Evolutionary conservation across 2,329 filamentous ascomycete species (phyloP).

Genomic region (Acrocalymma vagum): DNA sequence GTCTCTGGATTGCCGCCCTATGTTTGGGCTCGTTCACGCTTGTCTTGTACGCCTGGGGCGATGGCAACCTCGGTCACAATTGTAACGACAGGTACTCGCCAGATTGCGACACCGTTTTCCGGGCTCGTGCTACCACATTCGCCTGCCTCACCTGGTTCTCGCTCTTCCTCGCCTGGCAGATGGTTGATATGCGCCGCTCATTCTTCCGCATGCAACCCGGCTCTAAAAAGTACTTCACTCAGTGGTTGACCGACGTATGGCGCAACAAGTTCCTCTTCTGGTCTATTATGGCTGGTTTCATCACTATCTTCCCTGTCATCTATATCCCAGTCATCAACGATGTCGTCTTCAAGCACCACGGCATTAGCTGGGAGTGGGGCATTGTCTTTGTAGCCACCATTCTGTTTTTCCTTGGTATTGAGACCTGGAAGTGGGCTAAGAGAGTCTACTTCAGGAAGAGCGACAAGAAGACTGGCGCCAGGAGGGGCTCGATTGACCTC

Average conservation of each 20-base stretch:
- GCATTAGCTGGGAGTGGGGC: slow-evolving; percentile 75
- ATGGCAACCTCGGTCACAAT: slow-evolving; percentile 39
- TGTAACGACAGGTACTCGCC: slow-evolving; percentile 41
- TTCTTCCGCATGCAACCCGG: slow-evolving; percentile 78
- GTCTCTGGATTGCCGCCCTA: slow-evolving; percentile 38
- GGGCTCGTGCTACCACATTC: slow-evolving; percentile 75
- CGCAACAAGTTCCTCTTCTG: slow-evolving; percentile 71
- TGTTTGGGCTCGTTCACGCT: slow-evolving; percentile 43
- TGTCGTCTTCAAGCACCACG: slow-evolving; percentile 70
- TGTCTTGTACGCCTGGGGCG: slow-evolving; percentile 43
- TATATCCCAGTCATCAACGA: slow-evolving; percentile 76
- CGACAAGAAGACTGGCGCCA: slow-evolving; percentile 27
- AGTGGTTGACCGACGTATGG: slow-evolving; percentile 75
- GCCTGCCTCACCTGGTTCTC: slow-evolving; percentile 79
- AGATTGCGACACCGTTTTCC: slow-evolving; percentile 42
- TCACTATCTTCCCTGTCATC: slow-evolving; percentile 41
- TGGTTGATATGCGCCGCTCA: slow-evolving; percentile 71
- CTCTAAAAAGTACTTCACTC: slow-evolving; percentile 62
- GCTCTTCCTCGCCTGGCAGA: slow-evolving; percentile 80
- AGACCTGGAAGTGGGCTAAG: slow-evolving; percentile 74
- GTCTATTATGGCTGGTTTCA: slow-evolving; percentile 47
- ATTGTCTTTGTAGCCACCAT: slow-evolving; percentile 70
- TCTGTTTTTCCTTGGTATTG: slow-evolving; percentile 71
- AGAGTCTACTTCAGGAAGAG: slow-evolving; percentile 50
- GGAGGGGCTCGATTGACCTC: slow-evolving; percentile 38